Conservation (phyloP, 2,329 filamentous ascomycete genomes). For the Stagonosporopsis cucurbitacearum region DNA sequence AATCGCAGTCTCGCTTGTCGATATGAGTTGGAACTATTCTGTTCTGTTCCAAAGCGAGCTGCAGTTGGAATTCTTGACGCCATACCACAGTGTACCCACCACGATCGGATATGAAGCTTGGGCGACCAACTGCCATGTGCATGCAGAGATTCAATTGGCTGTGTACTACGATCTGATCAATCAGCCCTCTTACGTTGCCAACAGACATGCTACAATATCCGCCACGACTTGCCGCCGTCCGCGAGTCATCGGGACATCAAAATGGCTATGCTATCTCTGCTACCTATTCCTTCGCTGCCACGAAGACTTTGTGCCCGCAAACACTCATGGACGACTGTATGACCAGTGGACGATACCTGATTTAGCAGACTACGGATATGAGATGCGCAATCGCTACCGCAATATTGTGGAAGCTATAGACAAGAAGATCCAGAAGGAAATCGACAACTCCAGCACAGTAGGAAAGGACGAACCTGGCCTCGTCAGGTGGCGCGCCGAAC, state of each 20-base stretch:
- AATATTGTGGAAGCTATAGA: conserved; percentile 3
- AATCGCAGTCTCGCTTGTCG: not conserved
- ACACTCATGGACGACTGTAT: conserved; percentile 14
- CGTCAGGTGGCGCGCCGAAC: conserved; percentile 15
- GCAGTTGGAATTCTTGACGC: conserved; percentile 4
- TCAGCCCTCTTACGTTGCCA: not conserved
- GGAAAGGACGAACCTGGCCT: not conserved
- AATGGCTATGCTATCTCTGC: conserved; percentile 16
- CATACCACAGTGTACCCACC: conserved; percentile 13
- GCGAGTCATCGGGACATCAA: conserved; percentile 14
- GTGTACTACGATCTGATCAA: conserved; percentile 5
- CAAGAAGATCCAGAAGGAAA: conserved; percentile 1
- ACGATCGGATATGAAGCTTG: conserved; percentile 12
- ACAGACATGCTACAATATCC: not conserved
- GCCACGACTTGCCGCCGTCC: not conserved
- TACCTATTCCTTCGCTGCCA: conserved; percentile 12
- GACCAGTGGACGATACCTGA: conserved; percentile 17
- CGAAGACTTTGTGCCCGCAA: conserved; percentile 5
- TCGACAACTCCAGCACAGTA: not conserved
- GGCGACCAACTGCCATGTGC: conserved; percentile 15
- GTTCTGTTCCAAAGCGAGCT: not conserved
- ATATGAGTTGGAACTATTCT: not conserved
- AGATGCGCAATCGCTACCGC: conserved; percentile 2
- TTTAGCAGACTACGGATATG: not conserved
- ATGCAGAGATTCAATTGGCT: conserved; percentile 14